A percentile compares a stretch with the other conserved stretches of the same genome.
Evolutionary conservation across 23 red algal genomes (phyloP).

Genomic region (Gracilaria caudata): DNA sequence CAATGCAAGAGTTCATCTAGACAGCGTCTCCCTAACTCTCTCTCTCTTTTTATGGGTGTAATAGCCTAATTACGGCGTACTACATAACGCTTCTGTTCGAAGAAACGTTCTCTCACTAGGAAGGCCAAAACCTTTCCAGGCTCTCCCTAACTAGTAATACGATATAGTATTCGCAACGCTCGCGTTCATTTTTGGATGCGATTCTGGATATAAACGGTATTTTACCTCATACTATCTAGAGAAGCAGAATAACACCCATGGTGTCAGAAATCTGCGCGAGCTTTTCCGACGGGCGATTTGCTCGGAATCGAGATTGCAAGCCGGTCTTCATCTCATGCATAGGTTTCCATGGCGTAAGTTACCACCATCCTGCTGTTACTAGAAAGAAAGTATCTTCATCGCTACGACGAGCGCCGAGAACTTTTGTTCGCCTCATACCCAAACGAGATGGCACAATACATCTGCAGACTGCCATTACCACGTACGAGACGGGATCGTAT

Average conservation of each 20-base stretch:
- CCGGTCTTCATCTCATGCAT: not conserved
- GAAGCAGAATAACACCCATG: not conserved
- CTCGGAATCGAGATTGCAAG: not conserved
- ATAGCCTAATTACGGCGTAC: too few species aligned
- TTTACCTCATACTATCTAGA: not conserved
- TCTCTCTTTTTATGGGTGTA: too few species aligned
- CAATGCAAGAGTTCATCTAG: too few species aligned
- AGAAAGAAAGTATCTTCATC: not conserved
- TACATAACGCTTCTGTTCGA: too few species aligned
- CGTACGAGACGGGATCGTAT: conserved; percentile 14
- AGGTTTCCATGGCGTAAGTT: not conserved
- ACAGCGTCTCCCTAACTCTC: too few species aligned
- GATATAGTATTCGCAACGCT: too few species aligned
- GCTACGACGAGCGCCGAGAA: conserved; percentile 52
- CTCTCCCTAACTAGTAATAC: too few species aligned
- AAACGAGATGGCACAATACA: conserved; percentile 13
- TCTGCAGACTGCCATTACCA: conserved; percentile 62
- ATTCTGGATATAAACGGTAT: not conserved
- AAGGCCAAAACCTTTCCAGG: too few species aligned
- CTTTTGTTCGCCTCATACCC: conserved; percentile 62
- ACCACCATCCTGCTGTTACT: not conserved
- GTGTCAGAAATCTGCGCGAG: not conserved
- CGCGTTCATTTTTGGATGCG: not conserved
- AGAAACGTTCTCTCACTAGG: too few species aligned
- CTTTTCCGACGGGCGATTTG: not conserved